A percentile compares a stretch with the other conserved stretches of the same genome.
Conservation (phyloP, 2,329 filamentous ascomycete species). For the Penicillium sp. region DNA sequence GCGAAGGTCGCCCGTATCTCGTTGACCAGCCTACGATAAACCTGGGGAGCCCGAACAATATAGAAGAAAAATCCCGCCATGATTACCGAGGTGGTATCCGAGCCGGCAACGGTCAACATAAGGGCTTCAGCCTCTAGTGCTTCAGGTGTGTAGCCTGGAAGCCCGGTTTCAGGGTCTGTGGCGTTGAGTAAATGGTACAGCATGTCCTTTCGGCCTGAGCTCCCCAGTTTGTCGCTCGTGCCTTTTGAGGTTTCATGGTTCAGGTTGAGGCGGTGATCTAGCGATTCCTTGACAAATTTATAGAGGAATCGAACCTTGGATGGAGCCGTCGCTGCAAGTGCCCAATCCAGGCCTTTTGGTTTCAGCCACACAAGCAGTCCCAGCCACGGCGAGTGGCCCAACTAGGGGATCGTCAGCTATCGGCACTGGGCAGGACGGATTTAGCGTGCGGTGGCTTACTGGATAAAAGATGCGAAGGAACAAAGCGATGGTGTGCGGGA, state of each 20-base stretch:
- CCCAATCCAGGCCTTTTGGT: slow-evolving; percentile 9
- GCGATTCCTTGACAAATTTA: slow-evolving; percentile 4
- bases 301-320: slow-evolving; percentile 1
- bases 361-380: slow-evolving; percentile 8
- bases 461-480: slow-evolving; percentile 12
- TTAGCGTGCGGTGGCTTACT: not conserved
- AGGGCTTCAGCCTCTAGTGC: slow-evolving; percentile 10
- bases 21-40: slow-evolving; percentile 32
- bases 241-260: not conserved
- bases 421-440: not conserved
- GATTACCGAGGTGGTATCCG: slow-evolving; percentile 50
- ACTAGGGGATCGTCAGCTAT: not conserved
- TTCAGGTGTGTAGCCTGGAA: slow-evolving; percentile 1
- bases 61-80: slow-evolving; percentile 46
- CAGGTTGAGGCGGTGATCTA: not conserved
- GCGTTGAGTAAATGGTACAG: slow-evolving; percentile 3
- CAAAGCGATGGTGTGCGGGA: slow-evolving; percentile 9
- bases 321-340: not conserved
- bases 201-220: not conserved
- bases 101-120: slow-evolving; percentile 9
- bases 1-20: slow-evolving; percentile 46
- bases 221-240: too few relatives aligned
- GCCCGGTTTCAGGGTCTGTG: slow-evolving; percentile 5
- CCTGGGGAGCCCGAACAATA: slow-evolving; percentile 39
- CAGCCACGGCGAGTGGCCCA: slow-evolving; percentile 9